Percentiles rank a stretch among this genome's conserved stretches.
These are phyloP conservation scores for Lithospermum erythrorhizon DNA, from an alignment of 257 asterid genomes.

Conservation along the genomic window DNA sequence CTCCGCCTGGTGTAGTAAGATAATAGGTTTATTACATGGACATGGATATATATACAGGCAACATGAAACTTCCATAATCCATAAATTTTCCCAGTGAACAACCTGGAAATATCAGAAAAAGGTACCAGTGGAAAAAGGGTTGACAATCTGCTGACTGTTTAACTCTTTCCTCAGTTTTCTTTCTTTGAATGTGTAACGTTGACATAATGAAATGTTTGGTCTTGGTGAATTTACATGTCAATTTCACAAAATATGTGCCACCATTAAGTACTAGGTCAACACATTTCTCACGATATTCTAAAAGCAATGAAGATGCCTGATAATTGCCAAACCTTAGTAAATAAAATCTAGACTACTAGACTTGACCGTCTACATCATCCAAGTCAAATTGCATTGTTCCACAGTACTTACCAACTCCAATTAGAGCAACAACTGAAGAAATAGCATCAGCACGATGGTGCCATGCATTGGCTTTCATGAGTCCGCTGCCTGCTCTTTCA, in stretches of 20 bases:
- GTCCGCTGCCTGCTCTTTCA: constrained; percentile 88
- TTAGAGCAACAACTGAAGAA: constrained; percentile 86
- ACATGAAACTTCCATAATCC: not conserved
- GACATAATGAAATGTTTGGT: not conserved
- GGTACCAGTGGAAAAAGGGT: not conserved
- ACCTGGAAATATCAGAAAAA: not conserved
- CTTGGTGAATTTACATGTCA: not conserved
- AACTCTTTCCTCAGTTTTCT: not conserved
- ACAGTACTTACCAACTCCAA: constrained; percentile 88
- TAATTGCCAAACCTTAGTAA: not conserved
- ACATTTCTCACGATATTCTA: not conserved
- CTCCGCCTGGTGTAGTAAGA: constrained; percentile 54
- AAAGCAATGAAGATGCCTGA: not conserved
- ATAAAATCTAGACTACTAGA: not conserved
- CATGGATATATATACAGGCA: not conserved
- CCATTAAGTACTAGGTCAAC: not conserved
- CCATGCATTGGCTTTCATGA: constrained; percentile 99
- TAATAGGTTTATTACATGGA: not conserved
- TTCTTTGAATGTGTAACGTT: not conserved
- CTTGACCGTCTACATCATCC: not conserved
- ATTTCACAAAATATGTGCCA: not conserved
- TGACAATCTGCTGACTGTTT: not conserved
- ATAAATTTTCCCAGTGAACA: not conserved
- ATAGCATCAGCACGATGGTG: constrained; percentile 97
- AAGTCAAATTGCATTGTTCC: not conserved